Evolutionary conservation across 352 stramenopile genomes (phyloP).

Genomic region (Globisporangium iwayamae): DNA sequence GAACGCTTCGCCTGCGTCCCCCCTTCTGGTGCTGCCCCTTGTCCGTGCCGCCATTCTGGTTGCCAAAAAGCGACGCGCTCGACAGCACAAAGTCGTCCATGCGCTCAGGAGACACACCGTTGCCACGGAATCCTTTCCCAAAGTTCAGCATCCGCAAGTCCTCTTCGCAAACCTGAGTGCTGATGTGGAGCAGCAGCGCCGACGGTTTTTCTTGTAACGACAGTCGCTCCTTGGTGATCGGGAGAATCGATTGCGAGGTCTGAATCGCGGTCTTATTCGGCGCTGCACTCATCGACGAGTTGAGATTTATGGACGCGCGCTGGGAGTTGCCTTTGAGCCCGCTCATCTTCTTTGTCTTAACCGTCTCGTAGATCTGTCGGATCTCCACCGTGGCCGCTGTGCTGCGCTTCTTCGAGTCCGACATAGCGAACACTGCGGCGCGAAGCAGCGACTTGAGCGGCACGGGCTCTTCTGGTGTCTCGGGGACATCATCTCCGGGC

Average conservation of each 20-base stretch:
- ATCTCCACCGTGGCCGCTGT: slow-evolving; percentile 34
- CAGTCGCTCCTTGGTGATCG: not conserved
- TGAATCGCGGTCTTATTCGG: slow-evolving; percentile 5
- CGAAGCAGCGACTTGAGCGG: slow-evolving; percentile 56
- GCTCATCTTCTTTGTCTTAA: slow-evolving; percentile 12
- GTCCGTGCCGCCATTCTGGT: slow-evolving; percentile 2
- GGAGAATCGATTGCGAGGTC: not conserved
- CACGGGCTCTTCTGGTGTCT: slow-evolving; percentile 19
- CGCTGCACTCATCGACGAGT: slow-evolving; percentile 19
- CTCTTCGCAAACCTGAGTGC: slow-evolving; percentile 34
- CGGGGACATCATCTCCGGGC: not conserved
- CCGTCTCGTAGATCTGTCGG: slow-evolving; percentile 35
- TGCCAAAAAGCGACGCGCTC: slow-evolving; percentile 16
- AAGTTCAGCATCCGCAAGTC: slow-evolving; percentile 33
- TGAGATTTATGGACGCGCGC: not conserved
- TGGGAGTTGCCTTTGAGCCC: not conserved
- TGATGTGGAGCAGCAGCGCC: slow-evolving; percentile 30
- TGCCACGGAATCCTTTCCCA: slow-evolving; percentile 20
- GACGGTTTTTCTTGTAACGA: not conserved
- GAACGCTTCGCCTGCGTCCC: not conserved
- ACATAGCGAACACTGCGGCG: slow-evolving; percentile 66
- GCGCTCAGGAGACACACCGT: slow-evolving; percentile 27
- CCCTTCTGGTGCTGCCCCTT: not conserved
- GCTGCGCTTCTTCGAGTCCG: slow-evolving; percentile 47
- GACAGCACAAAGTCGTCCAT: slow-evolving; percentile 45